Conservation (phyloP, 1,284 basidiomycete species). For the Wolfiporia cocos region DNA sequence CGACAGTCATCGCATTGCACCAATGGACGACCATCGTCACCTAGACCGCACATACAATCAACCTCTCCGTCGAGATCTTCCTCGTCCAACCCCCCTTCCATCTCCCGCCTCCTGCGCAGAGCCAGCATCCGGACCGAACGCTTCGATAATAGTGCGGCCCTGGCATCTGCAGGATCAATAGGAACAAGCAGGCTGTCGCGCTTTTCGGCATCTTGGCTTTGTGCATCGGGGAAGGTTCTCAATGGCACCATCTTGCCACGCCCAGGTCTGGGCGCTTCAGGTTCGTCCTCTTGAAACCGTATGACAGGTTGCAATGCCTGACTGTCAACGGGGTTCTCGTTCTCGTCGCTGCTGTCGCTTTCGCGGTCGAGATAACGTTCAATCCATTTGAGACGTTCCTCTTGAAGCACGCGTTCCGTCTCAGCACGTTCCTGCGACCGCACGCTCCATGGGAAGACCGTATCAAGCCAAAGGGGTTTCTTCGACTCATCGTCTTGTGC, state of each 20-base stretch:
- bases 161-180: slow-evolving; percentile 67
- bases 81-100: slow-evolving; percentile 25
- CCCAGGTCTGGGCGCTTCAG: slow-evolving; percentile 33
- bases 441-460: slow-evolving; percentile 68
- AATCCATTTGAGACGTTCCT: slow-evolving; percentile 52
- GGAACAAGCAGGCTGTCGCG: slow-evolving; percentile 35
- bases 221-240: slow-evolving; percentile 30
- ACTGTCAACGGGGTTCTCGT: slow-evolving; percentile 20
- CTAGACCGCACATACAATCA: slow-evolving; percentile 60
- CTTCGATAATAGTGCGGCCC: slow-evolving; percentile 63
- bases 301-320: slow-evolving; percentile 29
- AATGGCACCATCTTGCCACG: slow-evolving; percentile 60
- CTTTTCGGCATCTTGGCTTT: slow-evolving; percentile 12
- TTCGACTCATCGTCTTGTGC: slow-evolving; percentile 21
- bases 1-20: slow-evolving; percentile 75
- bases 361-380: slow-evolving; percentile 55
- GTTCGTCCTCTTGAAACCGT: slow-evolving; percentile 23
- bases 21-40: slow-evolving; percentile 59
- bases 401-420: slow-evolving; percentile 43
- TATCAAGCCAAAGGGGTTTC: slow-evolving; percentile 70
- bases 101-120: slow-evolving; percentile 30
- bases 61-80: slow-evolving; percentile 36
- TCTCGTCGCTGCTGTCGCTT: slow-evolving; percentile 50
- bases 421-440: slow-evolving; percentile 48
- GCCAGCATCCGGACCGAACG: slow-evolving; percentile 55